Evolutionary conservation across 345 rosid genomes (phyloP).

Genomic region (Pugionium cornutum): DNA sequence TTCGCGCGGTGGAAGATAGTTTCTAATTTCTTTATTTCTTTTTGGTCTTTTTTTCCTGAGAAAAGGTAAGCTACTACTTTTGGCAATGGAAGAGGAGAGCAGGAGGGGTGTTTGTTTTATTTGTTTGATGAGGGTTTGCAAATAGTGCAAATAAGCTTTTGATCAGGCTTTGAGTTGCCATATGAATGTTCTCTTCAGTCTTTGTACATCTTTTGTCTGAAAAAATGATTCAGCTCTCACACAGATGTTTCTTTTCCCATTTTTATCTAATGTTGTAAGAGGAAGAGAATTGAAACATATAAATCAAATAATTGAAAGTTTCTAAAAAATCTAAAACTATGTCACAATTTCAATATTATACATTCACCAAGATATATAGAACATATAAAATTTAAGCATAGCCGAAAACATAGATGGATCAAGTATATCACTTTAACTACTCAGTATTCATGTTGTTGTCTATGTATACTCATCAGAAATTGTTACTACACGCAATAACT

Average conservation of each 20-base stretch:
- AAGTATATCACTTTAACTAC: too few species aligned
- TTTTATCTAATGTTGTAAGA: too few species aligned
- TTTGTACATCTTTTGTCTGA: conserved; percentile 41
- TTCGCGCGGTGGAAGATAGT: conserved; percentile 46
- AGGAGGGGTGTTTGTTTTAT: conserved; percentile 22
- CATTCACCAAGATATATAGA: too few species aligned
- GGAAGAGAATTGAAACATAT: too few species aligned
- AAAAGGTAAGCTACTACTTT: conserved; percentile 48
- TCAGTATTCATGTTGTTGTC: too few species aligned
- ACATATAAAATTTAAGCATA: too few species aligned
- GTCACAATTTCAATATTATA: too few species aligned
- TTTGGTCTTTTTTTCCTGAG: conserved; percentile 27
- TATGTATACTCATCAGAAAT: too few species aligned
- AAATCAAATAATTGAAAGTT: not conserved
- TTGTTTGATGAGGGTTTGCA: conserved; percentile 56
- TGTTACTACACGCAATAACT: too few species aligned
- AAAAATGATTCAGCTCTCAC: conserved; percentile 28
- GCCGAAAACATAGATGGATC: too few species aligned
- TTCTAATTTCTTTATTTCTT: conserved; percentile 35
- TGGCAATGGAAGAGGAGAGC: too few species aligned
- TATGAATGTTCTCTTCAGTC: conserved; percentile 37
- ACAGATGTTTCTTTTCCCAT: conserved; percentile 14
- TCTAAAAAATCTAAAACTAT: too few species aligned
- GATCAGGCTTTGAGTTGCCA: conserved; percentile 28
- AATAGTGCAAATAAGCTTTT: conserved; percentile 57